phyloP scores from a whole-genome alignment of 1,139 yeast genomes.

The Protomyces macrosporus region DNA sequence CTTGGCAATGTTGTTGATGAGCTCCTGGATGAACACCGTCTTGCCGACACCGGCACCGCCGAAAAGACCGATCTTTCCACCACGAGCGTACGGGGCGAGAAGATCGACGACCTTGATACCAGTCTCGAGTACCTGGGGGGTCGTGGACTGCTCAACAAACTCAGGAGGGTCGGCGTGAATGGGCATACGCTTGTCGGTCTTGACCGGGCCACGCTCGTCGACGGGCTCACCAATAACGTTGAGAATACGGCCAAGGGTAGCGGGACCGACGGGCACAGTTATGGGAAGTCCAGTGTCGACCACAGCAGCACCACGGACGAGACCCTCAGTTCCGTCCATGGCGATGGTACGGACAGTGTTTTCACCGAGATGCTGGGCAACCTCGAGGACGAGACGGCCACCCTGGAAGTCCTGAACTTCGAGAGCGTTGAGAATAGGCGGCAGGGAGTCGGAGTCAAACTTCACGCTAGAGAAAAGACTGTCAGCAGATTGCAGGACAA shows the following conservation, averaged over 20 bases:
- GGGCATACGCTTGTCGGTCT: constrained; percentile 87
- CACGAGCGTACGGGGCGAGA: constrained; percentile 99
- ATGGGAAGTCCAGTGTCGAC: constrained; percentile 96
- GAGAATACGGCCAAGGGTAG: constrained; percentile 96
- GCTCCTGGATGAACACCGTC: constrained; percentile 98
- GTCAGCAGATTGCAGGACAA: not conserved
- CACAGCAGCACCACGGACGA: constrained; percentile 93
- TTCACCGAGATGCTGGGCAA: constrained; percentile 99
- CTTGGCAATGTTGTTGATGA: constrained; percentile 99
- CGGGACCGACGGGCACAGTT: constrained; percentile 98
- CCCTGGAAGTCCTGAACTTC: constrained; percentile 68
- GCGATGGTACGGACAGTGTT: constrained; percentile 99
- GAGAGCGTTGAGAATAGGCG: constrained; percentile 78
- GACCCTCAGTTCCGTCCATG: constrained; percentile 99
- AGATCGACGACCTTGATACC: constrained; percentile 99
- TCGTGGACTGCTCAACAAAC: constrained; percentile 93
- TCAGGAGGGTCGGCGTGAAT: constrained; percentile 97
- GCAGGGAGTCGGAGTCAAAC: constrained; percentile 28
- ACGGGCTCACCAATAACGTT: constrained; percentile 99
- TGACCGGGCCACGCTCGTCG: constrained; percentile 98
- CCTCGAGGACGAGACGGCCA: constrained; percentile 85
- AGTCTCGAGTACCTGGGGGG: constrained; percentile 97
- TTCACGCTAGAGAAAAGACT: constrained; percentile 23
- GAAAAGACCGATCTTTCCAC: constrained; percentile 99
- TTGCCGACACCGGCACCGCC: constrained; percentile 99